Evolutionary conservation across 1,284 basidiomycete genomes (phyloP).

Genomic region (Malassezia cuniculi): DNA sequence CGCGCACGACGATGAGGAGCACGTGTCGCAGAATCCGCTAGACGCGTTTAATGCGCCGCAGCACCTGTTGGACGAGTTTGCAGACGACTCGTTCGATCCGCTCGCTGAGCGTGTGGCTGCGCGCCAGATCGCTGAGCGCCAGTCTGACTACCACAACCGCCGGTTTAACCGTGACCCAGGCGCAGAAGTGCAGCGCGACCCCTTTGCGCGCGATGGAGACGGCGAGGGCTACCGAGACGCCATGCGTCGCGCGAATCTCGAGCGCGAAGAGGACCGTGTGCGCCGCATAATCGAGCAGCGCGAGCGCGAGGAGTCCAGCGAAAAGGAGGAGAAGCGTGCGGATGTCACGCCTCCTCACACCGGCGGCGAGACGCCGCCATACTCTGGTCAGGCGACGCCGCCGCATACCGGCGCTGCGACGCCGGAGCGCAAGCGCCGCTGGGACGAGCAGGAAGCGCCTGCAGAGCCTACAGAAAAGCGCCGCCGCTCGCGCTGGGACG

Average conservation of each 20-base stretch:
- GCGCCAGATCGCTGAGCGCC: slow-evolving; percentile 82
- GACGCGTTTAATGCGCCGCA: slow-evolving; percentile 62
- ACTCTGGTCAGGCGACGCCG: not conserved
- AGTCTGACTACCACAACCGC: slow-evolving; percentile 88
- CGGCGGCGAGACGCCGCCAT: slow-evolving; percentile 19
- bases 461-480: slow-evolving; percentile 57
- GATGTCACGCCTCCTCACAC: slow-evolving; percentile 13
- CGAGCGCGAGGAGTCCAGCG: slow-evolving; percentile 59
- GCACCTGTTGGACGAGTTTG: slow-evolving; percentile 87
- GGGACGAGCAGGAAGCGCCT: slow-evolving; percentile 56
- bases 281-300: slow-evolving; percentile 70
- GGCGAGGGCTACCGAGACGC: slow-evolving; percentile 83
- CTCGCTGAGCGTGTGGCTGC: slow-evolving; percentile 82
- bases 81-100: slow-evolving; percentile 75
- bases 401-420: too few species aligned
- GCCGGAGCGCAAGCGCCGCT: slow-evolving; percentile 67
- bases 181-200: slow-evolving; percentile 22
- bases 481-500: slow-evolving; percentile 84
- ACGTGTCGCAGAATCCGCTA: slow-evolving; percentile 25
- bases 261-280: slow-evolving; percentile 83
- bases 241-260: slow-evolving; percentile 79
- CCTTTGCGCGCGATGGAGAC: slow-evolving; percentile 55
- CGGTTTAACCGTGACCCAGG: slow-evolving; percentile 53
- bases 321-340: slow-evolving; percentile 26
- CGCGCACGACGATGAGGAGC: slow-evolving; percentile 21